Evolutionary conservation across 2,329 filamentous ascomycete genomes (phyloP), one percentile per base, ranked within the genome.

Genomic region (Fusarium sp.): DNA sequence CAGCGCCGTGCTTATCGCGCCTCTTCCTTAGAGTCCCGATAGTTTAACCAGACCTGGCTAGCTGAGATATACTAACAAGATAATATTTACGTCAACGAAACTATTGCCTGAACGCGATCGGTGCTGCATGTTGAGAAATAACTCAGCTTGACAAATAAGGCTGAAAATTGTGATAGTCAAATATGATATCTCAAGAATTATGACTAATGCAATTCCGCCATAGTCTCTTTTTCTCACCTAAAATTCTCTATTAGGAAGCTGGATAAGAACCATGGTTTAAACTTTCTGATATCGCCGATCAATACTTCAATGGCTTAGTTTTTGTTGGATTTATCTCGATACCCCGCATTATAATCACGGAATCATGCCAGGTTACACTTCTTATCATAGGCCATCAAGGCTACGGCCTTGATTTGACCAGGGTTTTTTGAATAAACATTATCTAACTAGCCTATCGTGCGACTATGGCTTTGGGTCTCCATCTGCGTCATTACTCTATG

Each of bases 191-290:
- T 11, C 21, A 15, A 15, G 4, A 41, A 17, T 2, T 11, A 43
- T 51, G 25, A 31, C 25, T 23, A 43, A 51, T 43, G 20, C 0
- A 29, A 35, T n/a, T n/a, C 15, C 7, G 8, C 33, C 15, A 35
- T 35, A 35, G 15, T 43, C 14, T 17, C 31, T 33, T 17, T 14
- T 23, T 54, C 5, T 50, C 33, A 49, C 14, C 48, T 36, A 15
- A 13, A 35, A 17, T 42, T 4, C 55, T 54, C 15, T 8, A 49
- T 62, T 61, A 61, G 66, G 66, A 66, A 69, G 57, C 49, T 66
- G 46, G 33, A 20, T 37, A 62, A 45, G 17, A 53, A 45, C 40
- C 50, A 45, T 46, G 58, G 29, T 17, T 31, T 13, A 11, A 29
- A 11, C 15, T 36, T 17, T 15, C 15, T 4, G n/a, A 17, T 31